A percentile compares a stretch with the other conserved stretches of the same genome.
Evolutionary conservation across 768 basidiomycete genomes (phyloP).

Genomic region (Lactifluus echinatus): DNA sequence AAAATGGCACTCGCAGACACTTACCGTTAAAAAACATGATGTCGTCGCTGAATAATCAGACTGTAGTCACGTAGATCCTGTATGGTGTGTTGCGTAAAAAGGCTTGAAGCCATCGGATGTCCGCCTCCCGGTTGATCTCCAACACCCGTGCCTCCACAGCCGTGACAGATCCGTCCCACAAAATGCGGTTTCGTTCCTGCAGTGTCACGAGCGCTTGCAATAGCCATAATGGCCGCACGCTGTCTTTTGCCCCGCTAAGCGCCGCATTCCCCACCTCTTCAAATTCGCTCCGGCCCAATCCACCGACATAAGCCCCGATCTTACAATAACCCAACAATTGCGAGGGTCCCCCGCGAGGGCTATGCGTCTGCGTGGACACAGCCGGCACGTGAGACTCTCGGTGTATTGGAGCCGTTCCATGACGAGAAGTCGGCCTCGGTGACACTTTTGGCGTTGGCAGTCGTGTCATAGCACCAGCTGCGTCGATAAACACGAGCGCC

Average conservation of each 20-base stretch:
- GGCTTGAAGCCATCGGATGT: constrained; percentile 17
- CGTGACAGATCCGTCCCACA: neutral
- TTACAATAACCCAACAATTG: constrained; percentile 20
- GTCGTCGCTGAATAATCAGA: neutral
- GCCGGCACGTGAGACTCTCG: constrained; percentile 9
- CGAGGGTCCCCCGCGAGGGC: constrained; percentile 4
- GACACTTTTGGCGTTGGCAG: constrained; percentile 11
- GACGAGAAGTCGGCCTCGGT: constrained; percentile 14
- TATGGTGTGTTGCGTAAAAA: constrained; percentile 12
- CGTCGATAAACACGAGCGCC: constrained; percentile 15
- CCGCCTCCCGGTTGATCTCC: constrained; percentile 19
- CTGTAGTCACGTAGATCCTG: constrained; percentile 6
- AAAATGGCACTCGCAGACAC: neutral
- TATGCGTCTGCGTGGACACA: neutral
- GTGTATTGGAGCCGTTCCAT: neutral
- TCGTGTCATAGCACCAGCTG: constrained; percentile 5
- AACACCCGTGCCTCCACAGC: constrained; percentile 12
- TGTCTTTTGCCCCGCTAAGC: constrained; percentile 2
- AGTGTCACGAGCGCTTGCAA: constrained; percentile 13
- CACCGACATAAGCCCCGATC: constrained; percentile 12
- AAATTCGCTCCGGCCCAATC: constrained; percentile 9
- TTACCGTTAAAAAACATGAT: neutral
- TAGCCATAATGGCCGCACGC: constrained; percentile 12
- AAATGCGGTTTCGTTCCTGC: constrained; percentile 15
- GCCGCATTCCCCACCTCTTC: constrained; percentile 16